Base-by-base conservation (phyloP, 2,329 filamentous ascomycete species). In the Trematosphaeria pertusa region DNA sequence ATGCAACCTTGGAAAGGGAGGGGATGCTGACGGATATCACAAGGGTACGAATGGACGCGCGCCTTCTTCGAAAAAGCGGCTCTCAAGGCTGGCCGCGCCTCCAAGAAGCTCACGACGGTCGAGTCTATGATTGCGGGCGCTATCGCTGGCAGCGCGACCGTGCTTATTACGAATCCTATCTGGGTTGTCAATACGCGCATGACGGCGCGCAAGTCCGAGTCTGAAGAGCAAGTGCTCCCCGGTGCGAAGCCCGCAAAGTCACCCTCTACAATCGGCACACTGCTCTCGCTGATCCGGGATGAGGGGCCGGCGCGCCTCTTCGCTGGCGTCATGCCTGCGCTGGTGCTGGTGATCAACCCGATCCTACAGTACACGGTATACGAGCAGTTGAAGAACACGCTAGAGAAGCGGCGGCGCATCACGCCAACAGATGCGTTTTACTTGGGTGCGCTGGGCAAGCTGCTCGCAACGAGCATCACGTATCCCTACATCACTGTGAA, bases 401-500 rank as follows among this genome's bases (percentile, higher is more conserved):
- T 97, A 46, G 93, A 97, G 82, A 88, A 83, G 71, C 81, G 82
- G 70, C 78, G 80, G 39, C 85, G 87, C 61, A 83, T 97, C 46
- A 96, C 90, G 0, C 91, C 93, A 1, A 87, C 85, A 44, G 84
- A 96, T 59, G 91, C 91, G 38, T 99, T 99, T 73, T 84, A 94
- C 67, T 81, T 99, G 2, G 94, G 94, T 53, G 94, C 94, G 1
- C 70, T 97, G 22, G 92, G 94, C 73, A 99, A 99, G 82, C 81
- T 99, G 55, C 86, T 97, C 52, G 94, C 94, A 18, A 99, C 94
- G 2, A 86, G 81, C 51, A 89, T 97, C 65, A 99, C 94, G 5
- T 99, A 99, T 73, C 94, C 94, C 9, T 99, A 99, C 72, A 97
- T 99, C 72, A 99, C 94, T 4, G 88, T 99, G 65, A 99, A 99